Percentiles rank a stretch among this genome's conserved stretches.
phyloP scores from a whole-genome alignment of 768 basidiomycete species.

The Amanita fuliginea region DNA sequence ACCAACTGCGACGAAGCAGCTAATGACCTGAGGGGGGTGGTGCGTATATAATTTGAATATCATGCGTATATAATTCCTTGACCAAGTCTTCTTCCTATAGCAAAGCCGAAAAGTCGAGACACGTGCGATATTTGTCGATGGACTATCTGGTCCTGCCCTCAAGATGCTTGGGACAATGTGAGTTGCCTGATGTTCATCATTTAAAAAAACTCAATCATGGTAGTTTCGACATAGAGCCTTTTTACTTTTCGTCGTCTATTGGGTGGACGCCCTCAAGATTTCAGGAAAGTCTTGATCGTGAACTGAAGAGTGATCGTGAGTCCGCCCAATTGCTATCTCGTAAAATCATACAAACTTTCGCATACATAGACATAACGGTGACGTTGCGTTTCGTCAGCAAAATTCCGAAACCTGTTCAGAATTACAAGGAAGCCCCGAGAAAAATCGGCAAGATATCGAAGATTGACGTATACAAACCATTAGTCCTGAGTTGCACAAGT shows the following conservation, averaged over 20 bases:
- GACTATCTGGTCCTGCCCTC: constrained; percentile 38
- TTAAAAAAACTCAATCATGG: too few species aligned
- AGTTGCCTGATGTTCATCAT: constrained; percentile 3
- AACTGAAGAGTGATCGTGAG: constrained; percentile 41
- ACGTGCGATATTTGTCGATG: constrained; percentile 40
- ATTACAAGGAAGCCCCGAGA: too few species aligned
- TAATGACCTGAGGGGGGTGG: constrained; percentile 17
- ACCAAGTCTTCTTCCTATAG: background rate
- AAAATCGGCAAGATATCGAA: background rate
- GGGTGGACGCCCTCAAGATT: constrained; percentile 63
- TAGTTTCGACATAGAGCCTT: constrained; percentile 52
- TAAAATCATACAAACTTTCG: background rate
- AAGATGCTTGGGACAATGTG: constrained; percentile 53
- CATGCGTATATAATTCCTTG: background rate
- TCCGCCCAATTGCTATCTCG: background rate
- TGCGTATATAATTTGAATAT: constrained; percentile 20
- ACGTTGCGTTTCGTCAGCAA: constrained; percentile 43
- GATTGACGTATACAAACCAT: constrained; percentile 24
- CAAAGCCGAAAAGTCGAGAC: constrained; percentile 26
- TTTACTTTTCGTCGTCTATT: constrained; percentile 54
- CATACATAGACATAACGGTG: constrained; percentile 40
- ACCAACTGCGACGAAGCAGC: constrained; percentile 22
- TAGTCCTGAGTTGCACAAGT: background rate
- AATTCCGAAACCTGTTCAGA: constrained; percentile 10
- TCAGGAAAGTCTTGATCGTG: constrained; percentile 30